Evolutionary conservation across 2,329 filamentous ascomycete species (phyloP).

Genomic region (Byssothecium circinans): DNA sequence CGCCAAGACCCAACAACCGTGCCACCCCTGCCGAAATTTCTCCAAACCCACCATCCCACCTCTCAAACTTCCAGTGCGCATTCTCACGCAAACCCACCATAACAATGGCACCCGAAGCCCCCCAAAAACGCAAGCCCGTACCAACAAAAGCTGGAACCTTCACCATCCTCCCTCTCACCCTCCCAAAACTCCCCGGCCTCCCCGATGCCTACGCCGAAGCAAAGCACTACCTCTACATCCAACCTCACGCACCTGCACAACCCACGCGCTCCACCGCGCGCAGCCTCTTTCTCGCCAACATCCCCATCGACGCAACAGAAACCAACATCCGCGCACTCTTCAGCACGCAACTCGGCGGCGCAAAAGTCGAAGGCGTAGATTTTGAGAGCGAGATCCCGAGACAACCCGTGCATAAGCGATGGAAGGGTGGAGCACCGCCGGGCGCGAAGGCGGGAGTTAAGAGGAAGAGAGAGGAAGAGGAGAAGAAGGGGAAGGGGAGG

Average conservation of each 20-base stretch:
- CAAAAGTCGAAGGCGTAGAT: constrained; percentile 73
- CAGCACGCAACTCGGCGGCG: constrained; percentile 70
- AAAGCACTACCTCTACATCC: constrained; percentile 84
- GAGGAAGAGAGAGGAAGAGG: constrained; percentile 30
- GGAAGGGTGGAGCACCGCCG: constrained; percentile 25
- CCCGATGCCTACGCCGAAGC: constrained; percentile 51
- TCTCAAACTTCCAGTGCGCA: background rate
- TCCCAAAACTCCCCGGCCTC: constrained; percentile 50
- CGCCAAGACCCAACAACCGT: constrained; percentile 19
- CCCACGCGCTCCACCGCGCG: constrained; percentile 66
- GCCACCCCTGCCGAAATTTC: constrained; percentile 39
- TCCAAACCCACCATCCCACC: constrained; percentile 16
- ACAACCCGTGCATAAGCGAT: constrained; percentile 53
- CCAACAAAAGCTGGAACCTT: constrained; percentile 60
- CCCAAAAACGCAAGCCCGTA: constrained; percentile 17
- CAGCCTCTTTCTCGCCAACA: constrained; percentile 87
- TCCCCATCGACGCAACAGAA: constrained; percentile 82
- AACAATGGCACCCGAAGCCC: constrained; percentile 21
- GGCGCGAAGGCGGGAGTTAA: constrained; percentile 5
- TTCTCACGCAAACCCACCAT: background rate
- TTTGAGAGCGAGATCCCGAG: constrained; percentile 60
- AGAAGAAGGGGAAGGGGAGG: constrained; percentile 54
- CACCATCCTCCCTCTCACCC: constrained; percentile 66
- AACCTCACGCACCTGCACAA: constrained; percentile 75
- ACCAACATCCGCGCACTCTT: constrained; percentile 77